These are phyloP conservation scores for Plantago ovata DNA, from an alignment of 257 asterid species.

Conservation along the genomic window DNA sequence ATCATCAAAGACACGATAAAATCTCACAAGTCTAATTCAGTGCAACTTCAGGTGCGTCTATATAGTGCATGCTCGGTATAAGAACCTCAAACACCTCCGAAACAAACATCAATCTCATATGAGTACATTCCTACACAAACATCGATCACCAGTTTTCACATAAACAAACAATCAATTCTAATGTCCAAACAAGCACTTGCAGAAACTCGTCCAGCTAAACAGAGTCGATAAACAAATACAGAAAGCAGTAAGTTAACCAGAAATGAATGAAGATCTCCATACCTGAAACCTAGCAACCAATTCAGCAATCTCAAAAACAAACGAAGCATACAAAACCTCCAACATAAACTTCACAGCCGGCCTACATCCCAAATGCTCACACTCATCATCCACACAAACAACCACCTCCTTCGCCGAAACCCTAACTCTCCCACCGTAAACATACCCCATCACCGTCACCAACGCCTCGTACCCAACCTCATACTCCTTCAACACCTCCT, in stretches of 20 bases:
- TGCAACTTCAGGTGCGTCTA: no score
- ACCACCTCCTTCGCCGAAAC: constrained; percentile 55
- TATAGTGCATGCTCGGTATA: no score
- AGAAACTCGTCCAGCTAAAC: not conserved
- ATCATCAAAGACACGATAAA: no score
- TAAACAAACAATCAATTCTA: no score
- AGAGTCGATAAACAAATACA: not conserved
- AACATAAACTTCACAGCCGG: constrained; percentile 66
- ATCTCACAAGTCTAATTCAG: no score
- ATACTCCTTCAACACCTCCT: constrained; percentile 68
- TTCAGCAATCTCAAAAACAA: constrained; percentile 61
- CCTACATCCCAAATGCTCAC: constrained; percentile 80
- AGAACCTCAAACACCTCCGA: no score
- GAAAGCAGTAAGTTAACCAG: not conserved
- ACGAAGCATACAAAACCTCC: constrained; percentile 68
- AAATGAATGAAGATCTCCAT: constrained; percentile 12
- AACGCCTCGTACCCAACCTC: constrained; percentile 73
- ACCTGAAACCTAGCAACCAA: constrained; percentile 76
- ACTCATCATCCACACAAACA: constrained; percentile 74
- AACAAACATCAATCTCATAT: no score
- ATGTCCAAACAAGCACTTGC: no score
- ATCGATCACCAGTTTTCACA: no score
- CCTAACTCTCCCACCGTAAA: constrained; percentile 72
- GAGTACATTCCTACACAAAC: no score
- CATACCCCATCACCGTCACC: constrained; percentile 59